Base-by-base conservation (phyloP, 352 stramenopile species). In the Pythium folliculosum region DNA sequence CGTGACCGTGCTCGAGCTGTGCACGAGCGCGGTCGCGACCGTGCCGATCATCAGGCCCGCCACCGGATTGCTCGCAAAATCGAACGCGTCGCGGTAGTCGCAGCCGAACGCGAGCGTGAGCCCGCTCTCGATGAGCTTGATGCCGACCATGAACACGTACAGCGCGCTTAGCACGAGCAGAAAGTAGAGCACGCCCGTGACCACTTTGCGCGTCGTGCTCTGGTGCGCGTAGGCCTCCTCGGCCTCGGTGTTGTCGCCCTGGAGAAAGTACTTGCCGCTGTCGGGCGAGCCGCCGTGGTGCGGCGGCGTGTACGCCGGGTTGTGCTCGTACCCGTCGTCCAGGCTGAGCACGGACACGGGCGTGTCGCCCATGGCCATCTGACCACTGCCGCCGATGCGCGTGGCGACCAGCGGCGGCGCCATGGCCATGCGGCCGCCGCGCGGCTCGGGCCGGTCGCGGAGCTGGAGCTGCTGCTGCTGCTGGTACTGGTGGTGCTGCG, bases 71-170 rank as follows among this genome's bases (percentile, higher is more conserved):
- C 81, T 68, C 48, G 84, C 74, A 44, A 88, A 89, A 38, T 77
- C 73, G 70, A 96, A 94, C 8, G 87, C 77, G n/a, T 73, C 73
- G 49, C 90, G 84, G 35, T 82, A 82, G 13, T 73, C 62, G 66
- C 83, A 94, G 25, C 82, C 82, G 9, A 90, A 72, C 50, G 87
- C 63, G 7, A 96, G 70, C 49, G 86, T 92, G 64, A 92, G 56
- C 19, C 51, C 87, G 27, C 76, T 73, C 40, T 85, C 84, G 50
- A 96, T 86, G 38, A 95, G 67, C 58, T 90, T 84, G 69, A 96
- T 74, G 8, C 77, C 81, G 21, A 95, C 77, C 67, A 94, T 81
- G 72, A 96, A 95, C 53, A 90, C 89, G 68, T 92, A 96, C 13
- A 94, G 75, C 16, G 76, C 77, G 22, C 77, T 56, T 16, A 93